These are phyloP conservation scores for Ophiostoma novo-ulmi DNA, from an alignment of 2,329 filamentous ascomycete genomes.

Conservation along the genomic window DNA sequence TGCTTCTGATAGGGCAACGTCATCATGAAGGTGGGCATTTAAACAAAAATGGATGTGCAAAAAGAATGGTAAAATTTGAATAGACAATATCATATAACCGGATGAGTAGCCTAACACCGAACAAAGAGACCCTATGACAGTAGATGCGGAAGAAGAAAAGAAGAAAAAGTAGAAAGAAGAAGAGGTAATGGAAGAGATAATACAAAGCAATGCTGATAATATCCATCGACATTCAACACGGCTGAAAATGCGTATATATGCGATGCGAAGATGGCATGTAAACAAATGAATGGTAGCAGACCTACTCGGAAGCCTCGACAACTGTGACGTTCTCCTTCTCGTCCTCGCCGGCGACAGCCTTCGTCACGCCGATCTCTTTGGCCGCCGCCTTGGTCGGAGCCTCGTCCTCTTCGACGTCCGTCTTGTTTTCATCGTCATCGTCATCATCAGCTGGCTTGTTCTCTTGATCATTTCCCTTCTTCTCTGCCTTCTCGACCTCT, in stretches of 20 bases:
- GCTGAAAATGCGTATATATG: background rate
- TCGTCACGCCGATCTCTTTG: background rate
- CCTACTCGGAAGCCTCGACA: constrained; percentile 1
- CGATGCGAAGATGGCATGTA: background rate
- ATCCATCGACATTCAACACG: too few species aligned
- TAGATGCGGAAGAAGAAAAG: background rate
- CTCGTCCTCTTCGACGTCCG: constrained; percentile 30
- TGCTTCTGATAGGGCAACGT: background rate
- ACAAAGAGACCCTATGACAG: background rate
- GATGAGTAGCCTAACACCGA: background rate
- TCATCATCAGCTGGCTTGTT: background rate
- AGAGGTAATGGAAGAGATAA: too few species aligned
- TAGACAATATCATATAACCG: background rate
- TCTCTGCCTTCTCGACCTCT: constrained; percentile 19
- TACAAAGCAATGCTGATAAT: too few species aligned
- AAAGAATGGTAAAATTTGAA: background rate
- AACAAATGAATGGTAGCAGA: background rate
- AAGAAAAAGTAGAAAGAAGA: background rate
- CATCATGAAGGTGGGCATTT: background rate
- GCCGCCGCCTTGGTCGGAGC: constrained; percentile 15
- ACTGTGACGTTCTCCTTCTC: constrained; percentile 26
- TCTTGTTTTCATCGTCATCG: constrained; percentile 31
- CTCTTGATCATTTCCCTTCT: constrained; percentile 13
- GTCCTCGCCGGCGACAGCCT: constrained; percentile 28
- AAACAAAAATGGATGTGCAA: background rate